A percentile compares a stretch with the other conserved stretches of the same genome.
These are phyloP conservation scores for Trypanosoma theileri DNA, from an alignment of 208 protist genomes.

Conservation along the genomic window DNA sequence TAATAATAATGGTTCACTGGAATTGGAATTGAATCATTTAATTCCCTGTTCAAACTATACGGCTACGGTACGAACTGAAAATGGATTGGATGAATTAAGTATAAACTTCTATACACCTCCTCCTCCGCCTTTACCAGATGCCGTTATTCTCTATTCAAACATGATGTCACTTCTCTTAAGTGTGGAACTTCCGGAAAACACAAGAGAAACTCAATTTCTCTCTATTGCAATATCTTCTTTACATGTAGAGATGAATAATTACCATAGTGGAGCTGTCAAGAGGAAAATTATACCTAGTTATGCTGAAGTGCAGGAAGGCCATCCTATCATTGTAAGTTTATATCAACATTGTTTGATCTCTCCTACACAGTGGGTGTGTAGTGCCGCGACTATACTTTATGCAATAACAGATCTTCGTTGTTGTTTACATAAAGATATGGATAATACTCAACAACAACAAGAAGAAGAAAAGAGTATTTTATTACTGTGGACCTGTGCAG, in stretches of 20 bases:
- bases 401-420: constrained; percentile 27
- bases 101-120: constrained; percentile 11
- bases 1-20: not conserved
- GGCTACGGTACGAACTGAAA: constrained; percentile 1
- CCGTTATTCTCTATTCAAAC: constrained; percentile 1
- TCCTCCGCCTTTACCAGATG: not conserved
- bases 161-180: constrained; percentile 9
- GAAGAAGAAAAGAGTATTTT: not conserved
- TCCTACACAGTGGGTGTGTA: not conserved
- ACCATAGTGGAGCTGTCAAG: no score
- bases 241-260: not conserved
- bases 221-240: constrained; percentile 11
- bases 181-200: not conserved
- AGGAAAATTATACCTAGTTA: constrained; percentile 2
- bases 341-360: not conserved
- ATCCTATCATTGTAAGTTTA: constrained; percentile 15
- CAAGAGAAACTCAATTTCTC: not conserved
- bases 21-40: constrained; percentile 1
- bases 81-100: not conserved
- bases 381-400: constrained; percentile 2
- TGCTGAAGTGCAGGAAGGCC: constrained; percentile 3
- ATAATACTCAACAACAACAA: no score
- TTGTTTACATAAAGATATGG: no score
- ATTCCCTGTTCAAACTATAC: constrained; percentile 3
- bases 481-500: constrained; percentile 25